Conservation (phyloP, 208 protist species). For the Leishmania arabica region DNA sequence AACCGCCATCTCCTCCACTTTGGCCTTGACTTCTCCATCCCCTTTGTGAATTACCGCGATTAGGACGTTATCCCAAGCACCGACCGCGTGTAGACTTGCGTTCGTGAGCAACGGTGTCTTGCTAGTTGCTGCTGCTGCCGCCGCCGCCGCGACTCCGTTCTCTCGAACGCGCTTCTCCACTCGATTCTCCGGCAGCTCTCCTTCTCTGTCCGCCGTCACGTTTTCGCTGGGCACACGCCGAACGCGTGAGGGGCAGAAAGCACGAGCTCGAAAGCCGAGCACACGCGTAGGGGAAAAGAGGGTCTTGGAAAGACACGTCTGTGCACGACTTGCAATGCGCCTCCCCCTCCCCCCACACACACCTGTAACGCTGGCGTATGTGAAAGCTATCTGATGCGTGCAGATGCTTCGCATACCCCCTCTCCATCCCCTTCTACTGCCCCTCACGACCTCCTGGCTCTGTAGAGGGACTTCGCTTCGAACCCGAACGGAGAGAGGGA, state of each 20-base stretch:
- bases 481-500: neutral
- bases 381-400: neutral
- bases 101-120: neutral
- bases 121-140: neutral
- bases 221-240: neutral
- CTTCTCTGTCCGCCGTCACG: neutral
- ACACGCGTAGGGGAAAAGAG: neutral
- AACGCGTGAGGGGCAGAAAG: neutral
- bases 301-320: neutral
- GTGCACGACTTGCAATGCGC: neutral
- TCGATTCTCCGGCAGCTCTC: neutral
- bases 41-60: conserved; percentile 28
- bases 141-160: neutral
- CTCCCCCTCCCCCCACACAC: neutral
- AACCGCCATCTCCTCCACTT: conserved; percentile 88
- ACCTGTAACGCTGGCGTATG: neutral
- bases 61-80: neutral
- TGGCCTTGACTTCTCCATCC: conserved; percentile 77
- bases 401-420: neutral
- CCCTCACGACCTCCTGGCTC: neutral
- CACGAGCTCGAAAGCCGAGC: neutral
- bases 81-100: neutral
- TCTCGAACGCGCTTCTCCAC: neutral
- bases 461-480: neutral
- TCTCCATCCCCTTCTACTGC: neutral